Evolutionary conservation across 768 basidiomycete genomes (phyloP).

Genomic region (Auriscalpium orientale): DNA sequence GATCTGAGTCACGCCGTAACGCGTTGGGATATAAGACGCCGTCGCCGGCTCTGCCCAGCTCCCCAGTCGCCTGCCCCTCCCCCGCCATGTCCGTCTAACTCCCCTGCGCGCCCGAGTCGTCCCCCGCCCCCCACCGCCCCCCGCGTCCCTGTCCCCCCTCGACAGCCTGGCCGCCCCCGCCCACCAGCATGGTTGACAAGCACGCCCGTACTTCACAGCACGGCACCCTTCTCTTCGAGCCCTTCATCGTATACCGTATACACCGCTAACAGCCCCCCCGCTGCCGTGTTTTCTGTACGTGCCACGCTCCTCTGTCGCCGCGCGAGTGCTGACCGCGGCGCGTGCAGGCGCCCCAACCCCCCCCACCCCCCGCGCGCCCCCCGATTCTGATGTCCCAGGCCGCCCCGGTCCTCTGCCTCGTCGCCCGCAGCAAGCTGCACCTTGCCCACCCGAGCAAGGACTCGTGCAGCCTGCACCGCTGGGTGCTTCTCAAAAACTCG

Average conservation of each 20-base stretch:
- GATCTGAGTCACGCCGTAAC: slow-evolving; percentile 10
- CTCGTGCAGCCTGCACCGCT: slow-evolving; percentile 72
- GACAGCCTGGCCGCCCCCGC: slow-evolving; percentile 21
- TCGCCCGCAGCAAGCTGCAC: slow-evolving; percentile 47
- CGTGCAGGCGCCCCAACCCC: slow-evolving; percentile 8
- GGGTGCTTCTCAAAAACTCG: slow-evolving; percentile 85
- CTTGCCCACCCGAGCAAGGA: slow-evolving; percentile 54
- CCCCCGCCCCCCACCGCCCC: slow-evolving; percentile 14
- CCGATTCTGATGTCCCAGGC: slow-evolving; percentile 39
- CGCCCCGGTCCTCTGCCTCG: slow-evolving; percentile 48
- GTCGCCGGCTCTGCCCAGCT: slow-evolving; percentile 17
- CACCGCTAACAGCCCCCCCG: slow-evolving; percentile 36
- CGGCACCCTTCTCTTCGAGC: slow-evolving; percentile 84
- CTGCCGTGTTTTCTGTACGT: slow-evolving; percentile 1
- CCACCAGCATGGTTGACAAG: slow-evolving; percentile 73
- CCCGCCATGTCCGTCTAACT: slow-evolving; percentile 31
- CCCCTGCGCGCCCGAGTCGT: slow-evolving; percentile 10
- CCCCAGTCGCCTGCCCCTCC: slow-evolving; percentile 11
- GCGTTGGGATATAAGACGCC: slow-evolving; percentile 32
- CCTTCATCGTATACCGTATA: slow-evolving; percentile 85
- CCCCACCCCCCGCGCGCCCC: slow-evolving; percentile 10
- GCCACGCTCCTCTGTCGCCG: background rate
- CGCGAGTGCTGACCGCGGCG: background rate
- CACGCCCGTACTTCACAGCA: slow-evolving; percentile 73
- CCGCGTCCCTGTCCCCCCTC: slow-evolving; percentile 9